Evolutionary conservation across 2,329 filamentous ascomycete species (phyloP).

Genomic region (Alternaria hordeiaustralica): DNA sequence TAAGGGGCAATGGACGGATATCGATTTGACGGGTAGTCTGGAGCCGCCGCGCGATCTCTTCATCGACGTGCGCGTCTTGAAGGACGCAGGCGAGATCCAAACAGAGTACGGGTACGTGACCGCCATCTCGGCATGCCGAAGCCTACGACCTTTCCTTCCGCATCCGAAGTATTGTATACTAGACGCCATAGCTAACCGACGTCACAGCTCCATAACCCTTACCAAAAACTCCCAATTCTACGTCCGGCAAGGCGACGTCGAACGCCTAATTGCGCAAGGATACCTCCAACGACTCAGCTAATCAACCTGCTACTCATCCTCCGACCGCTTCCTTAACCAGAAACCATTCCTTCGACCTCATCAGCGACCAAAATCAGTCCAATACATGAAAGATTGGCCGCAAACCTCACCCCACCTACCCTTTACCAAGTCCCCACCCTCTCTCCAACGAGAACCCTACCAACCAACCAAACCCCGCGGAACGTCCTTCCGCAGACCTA

Average conservation of each 20-base stretch:
- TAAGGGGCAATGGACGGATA: conserved; percentile 98
- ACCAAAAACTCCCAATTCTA: conserved; percentile 99
- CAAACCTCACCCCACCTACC: background rate
- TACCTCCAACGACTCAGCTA: conserved; percentile 90
- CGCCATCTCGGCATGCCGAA: background rate
- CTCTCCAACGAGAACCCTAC: too few relatives aligned
- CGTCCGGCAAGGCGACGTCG: conserved; percentile 93
- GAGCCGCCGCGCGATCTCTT: conserved; percentile 95
- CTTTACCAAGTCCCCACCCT: background rate
- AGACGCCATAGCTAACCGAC: background rate
- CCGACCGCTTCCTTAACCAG: too few relatives aligned
- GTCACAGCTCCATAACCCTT: conserved; percentile 81
- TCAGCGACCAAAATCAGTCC: background rate
- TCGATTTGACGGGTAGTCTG: conserved; percentile 91
- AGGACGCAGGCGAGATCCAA: conserved; percentile 97
- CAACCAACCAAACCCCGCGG: background rate
- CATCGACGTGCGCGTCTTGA: conserved; percentile 93
- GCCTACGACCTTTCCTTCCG: background rate
- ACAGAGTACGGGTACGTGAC: conserved; percentile 90
- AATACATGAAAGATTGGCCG: background rate
- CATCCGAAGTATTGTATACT: background rate
- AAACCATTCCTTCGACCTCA: background rate
- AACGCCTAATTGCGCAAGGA: conserved; percentile 90
- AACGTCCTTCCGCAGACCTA: background rate
- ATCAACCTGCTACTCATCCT: conserved; percentile 39